A percentile compares a stretch with the other conserved stretches of the same genome.
These are phyloP conservation scores for Eucalyptus pauciflora DNA, from an alignment of 345 rosid genomes.

Conservation along the genomic window DNA sequence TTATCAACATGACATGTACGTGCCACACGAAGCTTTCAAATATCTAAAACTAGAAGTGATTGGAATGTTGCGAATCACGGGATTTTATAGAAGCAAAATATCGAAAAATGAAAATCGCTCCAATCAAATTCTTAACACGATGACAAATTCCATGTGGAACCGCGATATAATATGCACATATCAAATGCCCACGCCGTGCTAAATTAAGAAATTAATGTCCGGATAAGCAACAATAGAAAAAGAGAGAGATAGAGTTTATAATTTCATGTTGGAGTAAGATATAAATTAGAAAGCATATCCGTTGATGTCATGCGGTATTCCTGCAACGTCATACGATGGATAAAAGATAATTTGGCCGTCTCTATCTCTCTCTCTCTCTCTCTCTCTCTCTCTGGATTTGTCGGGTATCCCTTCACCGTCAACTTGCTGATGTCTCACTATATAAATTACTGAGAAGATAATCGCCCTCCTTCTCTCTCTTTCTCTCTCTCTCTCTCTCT, in stretches of 20 bases:
- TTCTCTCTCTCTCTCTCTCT: background rate
- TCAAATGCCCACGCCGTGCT: background rate
- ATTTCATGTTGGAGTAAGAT: too few species aligned
- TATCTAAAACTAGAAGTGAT: too few species aligned
- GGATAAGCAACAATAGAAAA: background rate
- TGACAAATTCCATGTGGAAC: background rate
- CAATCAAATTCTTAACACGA: background rate
- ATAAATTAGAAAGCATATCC: background rate
- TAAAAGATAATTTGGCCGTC: background rate
- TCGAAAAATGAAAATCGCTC: background rate
- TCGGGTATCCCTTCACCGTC: background rate
- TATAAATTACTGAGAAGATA: too few species aligned
- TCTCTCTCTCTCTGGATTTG: background rate
- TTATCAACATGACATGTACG: fast-evolving
- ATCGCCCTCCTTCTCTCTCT: background rate
- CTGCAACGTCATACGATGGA: background rate
- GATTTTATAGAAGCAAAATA: background rate
- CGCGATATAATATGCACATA: background rate
- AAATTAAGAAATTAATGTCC: background rate
- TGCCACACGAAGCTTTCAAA: background rate
- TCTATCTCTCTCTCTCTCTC: background rate
- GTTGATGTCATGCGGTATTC: background rate
- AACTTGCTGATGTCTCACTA: background rate
- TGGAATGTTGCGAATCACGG: fast-evolving
- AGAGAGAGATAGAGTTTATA: too few species aligned